Conservation (phyloP, 202 grass and related monocot genomes). For the Setaria italica region DNA sequence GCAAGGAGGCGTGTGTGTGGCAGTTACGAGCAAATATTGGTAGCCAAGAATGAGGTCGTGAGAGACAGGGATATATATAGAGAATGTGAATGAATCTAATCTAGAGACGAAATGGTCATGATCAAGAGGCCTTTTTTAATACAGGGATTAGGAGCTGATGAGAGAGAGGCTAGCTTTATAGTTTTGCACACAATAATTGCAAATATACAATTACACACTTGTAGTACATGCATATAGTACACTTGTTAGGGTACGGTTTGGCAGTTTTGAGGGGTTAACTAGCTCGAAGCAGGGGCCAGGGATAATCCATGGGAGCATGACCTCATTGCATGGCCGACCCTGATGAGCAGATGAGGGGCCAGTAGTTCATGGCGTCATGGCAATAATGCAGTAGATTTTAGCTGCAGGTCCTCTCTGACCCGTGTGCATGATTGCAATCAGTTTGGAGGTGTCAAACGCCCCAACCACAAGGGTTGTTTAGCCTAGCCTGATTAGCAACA, state of each 20-base stretch:
- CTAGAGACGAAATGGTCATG: neutral
- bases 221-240: slow-evolving; percentile 1
- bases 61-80: neutral
- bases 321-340: slow-evolving; percentile 36
- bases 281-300: slow-evolving; percentile 1
- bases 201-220: slow-evolving; percentile 18
- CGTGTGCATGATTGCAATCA: slow-evolving; percentile 38
- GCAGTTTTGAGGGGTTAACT: slow-evolving; percentile 34
- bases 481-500: too few relatives aligned
- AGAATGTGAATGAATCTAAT: neutral
- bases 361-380: slow-evolving; percentile 31
- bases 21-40: neutral
- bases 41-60: slow-evolving; percentile 15
- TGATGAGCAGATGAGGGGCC: neutral
- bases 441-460: slow-evolving; percentile 43
- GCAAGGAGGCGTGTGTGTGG: neutral
- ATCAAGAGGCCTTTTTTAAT: slow-evolving; percentile 2
- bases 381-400: slow-evolving; percentile 61
- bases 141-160: slow-evolving; percentile 5
- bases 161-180: neutral
- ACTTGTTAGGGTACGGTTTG: slow-evolving; percentile 39
- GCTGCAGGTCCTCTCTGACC: slow-evolving; percentile 10
- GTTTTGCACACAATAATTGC: slow-evolving; percentile 38
- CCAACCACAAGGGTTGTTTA: slow-evolving; percentile 50
- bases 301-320: neutral